Evolutionary conservation across 2,329 filamentous ascomycete genomes (phyloP).

Genomic region (Curvularia lunata): DNA sequence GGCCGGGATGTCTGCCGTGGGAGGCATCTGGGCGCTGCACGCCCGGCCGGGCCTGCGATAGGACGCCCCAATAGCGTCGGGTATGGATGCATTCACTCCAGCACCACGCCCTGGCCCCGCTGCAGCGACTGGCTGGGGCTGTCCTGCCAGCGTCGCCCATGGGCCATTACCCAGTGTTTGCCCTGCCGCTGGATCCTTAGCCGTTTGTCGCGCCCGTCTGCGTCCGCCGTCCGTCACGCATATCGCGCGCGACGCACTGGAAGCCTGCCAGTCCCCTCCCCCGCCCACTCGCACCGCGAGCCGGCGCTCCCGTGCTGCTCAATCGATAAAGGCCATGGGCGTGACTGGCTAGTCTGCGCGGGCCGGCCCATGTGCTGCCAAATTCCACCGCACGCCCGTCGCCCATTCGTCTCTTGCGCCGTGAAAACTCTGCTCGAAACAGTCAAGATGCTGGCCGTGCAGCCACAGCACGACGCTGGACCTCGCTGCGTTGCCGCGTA

Average conservation of each 20-base stretch:
- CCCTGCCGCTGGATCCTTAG: slow-evolving; percentile 21
- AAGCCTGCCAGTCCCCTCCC: slow-evolving; percentile 4
- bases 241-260: slow-evolving; percentile 13
- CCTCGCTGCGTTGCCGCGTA: slow-evolving; percentile 16
- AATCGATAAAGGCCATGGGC: slow-evolving; percentile 24
- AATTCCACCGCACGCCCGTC: slow-evolving; percentile 25
- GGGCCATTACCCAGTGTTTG: slow-evolving; percentile 24
- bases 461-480: not conserved
- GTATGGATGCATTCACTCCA: slow-evolving; percentile 41
- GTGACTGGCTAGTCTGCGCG: slow-evolving; percentile 37
- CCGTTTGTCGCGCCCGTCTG: slow-evolving; percentile 23
- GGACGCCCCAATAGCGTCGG: slow-evolving; percentile 45
- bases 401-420: slow-evolving; percentile 27
- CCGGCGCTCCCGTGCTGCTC: slow-evolving; percentile 21
- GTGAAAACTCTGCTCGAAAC: slow-evolving; percentile 37
- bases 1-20: slow-evolving; percentile 26
- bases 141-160: slow-evolving; percentile 19
- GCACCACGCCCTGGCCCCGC: slow-evolving; percentile 1
- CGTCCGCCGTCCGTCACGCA: slow-evolving; percentile 20
- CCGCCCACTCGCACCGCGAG: slow-evolving; percentile 1
- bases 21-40: slow-evolving; percentile 31
- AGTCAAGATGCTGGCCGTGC: slow-evolving; percentile 20
- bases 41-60: slow-evolving; percentile 31
- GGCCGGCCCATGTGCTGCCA: slow-evolving; percentile 41
- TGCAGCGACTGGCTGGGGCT: slow-evolving; percentile 35